Conservation (phyloP, 1,284 basidiomycete species). For the Stygiomarasmius scandens region DNA sequence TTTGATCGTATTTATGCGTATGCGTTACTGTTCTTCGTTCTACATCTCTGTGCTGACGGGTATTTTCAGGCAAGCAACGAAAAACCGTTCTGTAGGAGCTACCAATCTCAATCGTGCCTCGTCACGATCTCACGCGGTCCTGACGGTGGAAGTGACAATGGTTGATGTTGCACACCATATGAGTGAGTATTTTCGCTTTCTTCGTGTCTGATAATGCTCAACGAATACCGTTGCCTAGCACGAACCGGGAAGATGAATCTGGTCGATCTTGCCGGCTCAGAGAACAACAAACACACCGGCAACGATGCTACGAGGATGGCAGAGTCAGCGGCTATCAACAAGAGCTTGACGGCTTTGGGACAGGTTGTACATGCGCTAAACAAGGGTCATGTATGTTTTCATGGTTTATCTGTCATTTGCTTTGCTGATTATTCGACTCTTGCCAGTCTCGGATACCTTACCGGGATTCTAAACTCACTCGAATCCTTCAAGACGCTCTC, state of each 20-base stretch:
- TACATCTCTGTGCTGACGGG: slow-evolving; percentile 4
- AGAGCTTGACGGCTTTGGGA: slow-evolving; percentile 78
- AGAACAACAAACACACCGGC: slow-evolving; percentile 88
- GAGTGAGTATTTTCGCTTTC: slow-evolving; percentile 37
- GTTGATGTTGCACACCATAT: slow-evolving; percentile 48
- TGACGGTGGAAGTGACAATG: slow-evolving; percentile 69
- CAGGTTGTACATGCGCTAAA: slow-evolving; percentile 86
- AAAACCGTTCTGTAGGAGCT: slow-evolving; percentile 78
- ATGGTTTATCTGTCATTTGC: slow-evolving; percentile 8
- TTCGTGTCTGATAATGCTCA: background rate
- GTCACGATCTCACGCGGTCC: slow-evolving; percentile 82
- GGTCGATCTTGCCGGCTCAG: slow-evolving; percentile 85
- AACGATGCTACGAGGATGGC: slow-evolving; percentile 81
- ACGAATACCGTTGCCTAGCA: slow-evolving; percentile 34
- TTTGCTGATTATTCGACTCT: slow-evolving; percentile 8
- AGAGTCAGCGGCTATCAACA: slow-evolving; percentile 84
- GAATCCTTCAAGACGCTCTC: slow-evolving; percentile 83
- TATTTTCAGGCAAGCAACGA: slow-evolving; percentile 56
- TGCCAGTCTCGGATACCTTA: slow-evolving; percentile 77
- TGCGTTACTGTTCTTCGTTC: slow-evolving; percentile 23
- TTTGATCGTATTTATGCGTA: slow-evolving; percentile 71
- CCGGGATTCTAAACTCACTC: slow-evolving; percentile 80
- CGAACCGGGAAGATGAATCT: slow-evolving; percentile 78
- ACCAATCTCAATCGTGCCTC: slow-evolving; percentile 81
- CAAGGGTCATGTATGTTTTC: slow-evolving; percentile 59